Base-by-base conservation (phyloP, 2,329 filamentous ascomycete genomes). In the Aureobasidium melanogenum region DNA sequence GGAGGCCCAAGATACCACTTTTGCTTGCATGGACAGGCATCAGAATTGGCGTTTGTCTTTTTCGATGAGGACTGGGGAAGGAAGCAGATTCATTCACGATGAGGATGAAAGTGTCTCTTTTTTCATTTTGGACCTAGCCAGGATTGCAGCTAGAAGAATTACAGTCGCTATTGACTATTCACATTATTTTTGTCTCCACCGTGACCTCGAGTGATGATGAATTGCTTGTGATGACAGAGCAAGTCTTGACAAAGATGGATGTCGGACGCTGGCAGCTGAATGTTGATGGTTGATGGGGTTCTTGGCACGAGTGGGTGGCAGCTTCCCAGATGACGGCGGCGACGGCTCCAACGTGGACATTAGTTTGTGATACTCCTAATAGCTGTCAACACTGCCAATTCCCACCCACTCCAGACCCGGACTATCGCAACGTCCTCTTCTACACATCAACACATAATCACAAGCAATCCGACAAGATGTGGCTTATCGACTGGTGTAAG, bases 401-500 rank as follows among this genome's bases (percentile, higher is more conserved):
- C 9, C 26, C 43, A 32, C n/a, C 46, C 47, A 34, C 38, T 5
- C 15, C 57, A 26, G 12, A 34, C 44, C 22, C 26, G 36, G 19
- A n/a, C 46, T 38, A 47, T 61, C 24, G 50, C 47, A 46, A 41
- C 28, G 28, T 39, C 47, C 32, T 38, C 36, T 5, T 34, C 50
- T 24, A 22, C 26, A 62, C 43, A 47, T 10, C 34, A 30, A 32
- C 15, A 22, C 47, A 19, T 24, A 38, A 54, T n/a, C 28, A 19
- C 48, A 47, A 47, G 15, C 43, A 39, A 48, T n/a, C 26, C 44
- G 54, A 32, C 63, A 69, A 61, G 47, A 96, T 96, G 91, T 96
- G 90, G 90, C 88, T 96, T 76, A 79, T 96, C 74, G 91, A 93
- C 84, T 96, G 91, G 91, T 95, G 90, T 95, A 91, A 69, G 80